phyloP scores from a whole-genome alignment of 495 filamentous ascomycete species.

The Tuber calosporum region DNA sequence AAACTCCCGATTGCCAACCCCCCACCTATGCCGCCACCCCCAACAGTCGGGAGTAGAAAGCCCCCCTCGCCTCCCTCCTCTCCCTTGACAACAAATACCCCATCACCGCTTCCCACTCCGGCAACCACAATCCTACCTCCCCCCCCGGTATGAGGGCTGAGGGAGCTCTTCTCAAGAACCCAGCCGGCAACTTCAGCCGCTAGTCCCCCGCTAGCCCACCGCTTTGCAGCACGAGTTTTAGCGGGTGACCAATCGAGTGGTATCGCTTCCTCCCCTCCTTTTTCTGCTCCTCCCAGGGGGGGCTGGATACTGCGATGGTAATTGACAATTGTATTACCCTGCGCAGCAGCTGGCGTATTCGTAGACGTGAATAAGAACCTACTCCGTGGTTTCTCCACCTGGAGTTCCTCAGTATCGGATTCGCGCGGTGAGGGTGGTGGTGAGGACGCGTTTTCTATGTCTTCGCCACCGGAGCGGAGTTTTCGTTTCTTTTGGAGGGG shows the following conservation, averaged over 20 bases:
- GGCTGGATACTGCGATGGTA: neutral
- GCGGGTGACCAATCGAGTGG: neutral
- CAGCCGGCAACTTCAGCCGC: neutral
- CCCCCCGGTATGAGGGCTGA: neutral
- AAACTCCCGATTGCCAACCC: neutral
- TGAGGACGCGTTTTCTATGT: neutral
- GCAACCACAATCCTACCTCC: neutral
- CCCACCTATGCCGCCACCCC: neutral
- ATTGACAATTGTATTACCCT: neutral
- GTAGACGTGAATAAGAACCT: neutral
- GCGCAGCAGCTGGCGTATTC: neutral
- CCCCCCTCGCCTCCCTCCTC: neutral
- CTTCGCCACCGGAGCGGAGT: neutral
- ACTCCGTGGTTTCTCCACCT: neutral
- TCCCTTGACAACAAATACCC: neutral
- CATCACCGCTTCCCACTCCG: neutral
- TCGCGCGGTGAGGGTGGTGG: neutral
- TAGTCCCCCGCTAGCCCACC: neutral
- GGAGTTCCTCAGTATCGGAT: neutral
- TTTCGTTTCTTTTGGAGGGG: constrained; percentile 2
- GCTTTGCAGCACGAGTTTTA: neutral
- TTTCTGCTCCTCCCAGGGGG: neutral
- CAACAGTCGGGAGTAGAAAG: neutral
- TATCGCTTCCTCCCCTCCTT: neutral
- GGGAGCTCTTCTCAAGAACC: neutral